A percentile compares a stretch with the other conserved stretches of the same genome.
Conservation (phyloP, 2,329 filamentous ascomycete species). For the Arthrobotrys sphaeroides region DNA sequence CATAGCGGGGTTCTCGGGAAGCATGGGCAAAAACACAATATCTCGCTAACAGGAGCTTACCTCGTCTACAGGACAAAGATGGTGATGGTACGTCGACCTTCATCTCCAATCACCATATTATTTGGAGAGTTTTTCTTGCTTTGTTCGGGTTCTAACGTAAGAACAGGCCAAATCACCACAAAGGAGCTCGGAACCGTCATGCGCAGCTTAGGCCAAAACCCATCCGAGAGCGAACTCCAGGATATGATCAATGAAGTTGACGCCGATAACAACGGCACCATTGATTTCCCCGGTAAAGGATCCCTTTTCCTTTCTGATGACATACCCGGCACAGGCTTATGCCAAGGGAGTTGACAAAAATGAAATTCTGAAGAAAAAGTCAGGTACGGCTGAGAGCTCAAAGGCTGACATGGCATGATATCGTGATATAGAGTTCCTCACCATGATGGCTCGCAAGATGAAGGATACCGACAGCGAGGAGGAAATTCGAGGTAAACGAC, state of each 20-base stretch:
- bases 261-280: constrained; percentile 90
- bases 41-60: constrained; percentile 29
- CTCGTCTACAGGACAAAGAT: constrained; percentile 77
- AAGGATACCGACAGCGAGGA: constrained; percentile 92
- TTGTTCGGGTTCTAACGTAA: background rate
- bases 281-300: constrained; percentile 82
- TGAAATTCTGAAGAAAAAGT: background rate
- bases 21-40: constrained; percentile 16
- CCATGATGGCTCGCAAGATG: constrained; percentile 95
- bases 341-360: constrained; percentile 46
- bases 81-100: constrained; percentile 74
- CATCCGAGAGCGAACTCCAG: constrained; percentile 87
- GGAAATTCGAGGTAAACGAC: constrained; percentile 76
- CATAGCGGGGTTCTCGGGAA: constrained; percentile 24
- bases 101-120: background rate
- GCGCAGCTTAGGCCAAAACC: constrained; percentile 89
- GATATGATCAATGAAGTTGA: constrained; percentile 96
- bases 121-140: background rate
- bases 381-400: constrained; percentile 15
- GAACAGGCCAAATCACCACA: constrained; percentile 83
- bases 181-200: constrained; percentile 91
- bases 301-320: background rate
- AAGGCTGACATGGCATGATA: constrained; percentile 3
- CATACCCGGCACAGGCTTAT: background rate
- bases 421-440: constrained; percentile 78